Conservation (phyloP, 106 monocot genomes). For the Platanthera zijinensis region DNA sequence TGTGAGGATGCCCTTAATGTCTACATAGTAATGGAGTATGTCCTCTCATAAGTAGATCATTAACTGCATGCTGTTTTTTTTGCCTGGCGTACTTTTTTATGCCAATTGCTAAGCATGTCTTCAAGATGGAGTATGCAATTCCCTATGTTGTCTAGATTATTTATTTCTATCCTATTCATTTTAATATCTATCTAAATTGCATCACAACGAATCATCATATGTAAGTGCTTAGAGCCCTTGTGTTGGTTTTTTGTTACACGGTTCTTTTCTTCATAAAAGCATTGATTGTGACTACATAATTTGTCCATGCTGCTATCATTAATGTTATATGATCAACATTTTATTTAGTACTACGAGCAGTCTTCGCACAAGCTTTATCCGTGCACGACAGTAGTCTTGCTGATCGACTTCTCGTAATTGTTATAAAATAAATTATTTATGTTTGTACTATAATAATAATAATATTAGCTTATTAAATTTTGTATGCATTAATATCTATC, state of each 20-base stretch:
- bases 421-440: no score
- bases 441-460: no score
- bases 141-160: neutral
- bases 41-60: constrained; percentile 1
- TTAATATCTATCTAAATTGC: neutral
- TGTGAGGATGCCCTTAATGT: constrained; percentile 94
- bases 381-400: no score
- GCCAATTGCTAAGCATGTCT: neutral
- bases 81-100: neutral
- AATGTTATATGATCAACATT: neutral
- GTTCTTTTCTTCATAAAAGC: neutral
- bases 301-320: neutral
- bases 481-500: no score
- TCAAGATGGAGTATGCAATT: neutral
- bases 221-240: neutral
- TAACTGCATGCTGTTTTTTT: neutral
- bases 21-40: constrained; percentile 99
- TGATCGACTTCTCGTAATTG: no score
- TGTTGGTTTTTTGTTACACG: neutral
- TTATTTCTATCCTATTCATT: neutral
- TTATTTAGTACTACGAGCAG: neutral
- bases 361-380: no score
- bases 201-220: neutral
- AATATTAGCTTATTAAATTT: no score
- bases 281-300: neutral